Evolutionary conservation across 495 filamentous ascomycete genomes (phyloP).

Genomic region (Xylaria nigripes): DNA sequence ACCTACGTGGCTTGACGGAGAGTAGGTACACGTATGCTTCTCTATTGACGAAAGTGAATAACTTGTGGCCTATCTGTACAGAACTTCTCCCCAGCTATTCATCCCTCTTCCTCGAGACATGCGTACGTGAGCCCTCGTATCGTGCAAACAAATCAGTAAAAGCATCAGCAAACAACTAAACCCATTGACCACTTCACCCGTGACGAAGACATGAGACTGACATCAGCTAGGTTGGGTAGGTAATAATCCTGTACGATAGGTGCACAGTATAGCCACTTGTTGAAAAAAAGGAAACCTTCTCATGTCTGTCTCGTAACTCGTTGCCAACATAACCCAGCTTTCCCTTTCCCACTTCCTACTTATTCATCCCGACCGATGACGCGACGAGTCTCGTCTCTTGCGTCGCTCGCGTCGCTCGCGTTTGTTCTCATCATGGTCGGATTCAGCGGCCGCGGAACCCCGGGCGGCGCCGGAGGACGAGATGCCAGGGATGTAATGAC

Average conservation of each 20-base stretch:
- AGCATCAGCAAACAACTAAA: background rate
- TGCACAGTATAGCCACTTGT: background rate
- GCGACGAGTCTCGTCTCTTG: constrained; percentile 34
- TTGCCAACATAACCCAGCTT: background rate
- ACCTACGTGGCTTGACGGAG: no score
- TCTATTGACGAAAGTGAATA: background rate
- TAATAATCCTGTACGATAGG: background rate
- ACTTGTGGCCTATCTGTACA: background rate
- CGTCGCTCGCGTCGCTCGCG: constrained; percentile 37
- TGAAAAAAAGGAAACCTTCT: background rate
- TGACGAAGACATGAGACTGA: background rate
- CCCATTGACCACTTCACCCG: background rate
- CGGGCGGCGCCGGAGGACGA: constrained; percentile 31
- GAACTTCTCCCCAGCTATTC: background rate
- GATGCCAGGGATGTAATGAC: constrained; percentile 69
- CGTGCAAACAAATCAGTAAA: background rate
- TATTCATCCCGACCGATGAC: constrained; percentile 22
- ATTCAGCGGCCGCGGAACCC: constrained; percentile 17
- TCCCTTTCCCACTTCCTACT: background rate
- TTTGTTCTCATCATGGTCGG: constrained; percentile 39
- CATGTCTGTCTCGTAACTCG: background rate
- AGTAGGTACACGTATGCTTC: background rate
- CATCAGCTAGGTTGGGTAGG: background rate
- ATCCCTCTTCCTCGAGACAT: background rate
- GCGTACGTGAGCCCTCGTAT: background rate